Percentiles rank a stretch among this genome's conserved stretches.
phyloP scores from a whole-genome alignment of 208 protist genomes.

The Crithidia fasciculata region DNA sequence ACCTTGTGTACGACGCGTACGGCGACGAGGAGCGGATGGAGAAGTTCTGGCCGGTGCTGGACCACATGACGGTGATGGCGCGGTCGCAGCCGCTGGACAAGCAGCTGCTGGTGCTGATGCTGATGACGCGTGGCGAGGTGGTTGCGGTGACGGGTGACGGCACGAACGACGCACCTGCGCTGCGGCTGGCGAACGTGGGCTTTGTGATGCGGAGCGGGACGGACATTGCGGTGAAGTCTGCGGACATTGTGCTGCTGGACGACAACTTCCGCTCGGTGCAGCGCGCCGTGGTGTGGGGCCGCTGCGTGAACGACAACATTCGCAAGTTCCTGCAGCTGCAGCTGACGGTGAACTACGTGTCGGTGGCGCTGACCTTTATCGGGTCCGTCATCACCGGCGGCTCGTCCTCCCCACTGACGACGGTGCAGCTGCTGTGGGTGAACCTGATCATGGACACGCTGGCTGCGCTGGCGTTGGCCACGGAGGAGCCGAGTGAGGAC shows the following conservation, averaged over 20 bases:
- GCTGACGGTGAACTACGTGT: conserved; percentile 97
- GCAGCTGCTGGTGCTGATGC: conserved; percentile 86
- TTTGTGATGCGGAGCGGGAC: conserved; percentile 98
- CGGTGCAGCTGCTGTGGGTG: conserved; percentile 98
- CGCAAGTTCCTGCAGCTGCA: conserved; percentile 99
- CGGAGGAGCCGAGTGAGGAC: conserved; percentile 93
- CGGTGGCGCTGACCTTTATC: conserved; percentile 94
- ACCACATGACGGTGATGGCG: conserved; percentile 88
- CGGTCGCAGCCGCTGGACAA: conserved; percentile 90
- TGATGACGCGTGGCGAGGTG: conserved; percentile 79
- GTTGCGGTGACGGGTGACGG: conserved; percentile 95
- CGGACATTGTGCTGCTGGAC: conserved; percentile 95
- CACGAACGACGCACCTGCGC: conserved; percentile 97
- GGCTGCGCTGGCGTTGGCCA: conserved; percentile 97
- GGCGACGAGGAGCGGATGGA: conserved; percentile 74
- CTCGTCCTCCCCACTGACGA: conserved; percentile 83
- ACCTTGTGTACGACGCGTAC: conserved; percentile 76
- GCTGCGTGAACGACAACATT: conserved; percentile 91
- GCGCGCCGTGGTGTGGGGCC: conserved; percentile 92
- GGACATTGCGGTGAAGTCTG: conserved; percentile 95
- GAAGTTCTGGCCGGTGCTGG: conserved; percentile 76
- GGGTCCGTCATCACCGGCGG: conserved; percentile 73
- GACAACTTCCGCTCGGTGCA: conserved; percentile 99
- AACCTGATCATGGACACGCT: conserved; percentile 99
- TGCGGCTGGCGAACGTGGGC: conserved; percentile 96